Percentiles rank a stretch among this genome's conserved stretches.
Evolutionary conservation across 768 basidiomycete genomes (phyloP).

Genomic region (Hypsizygus marmoreus): DNA sequence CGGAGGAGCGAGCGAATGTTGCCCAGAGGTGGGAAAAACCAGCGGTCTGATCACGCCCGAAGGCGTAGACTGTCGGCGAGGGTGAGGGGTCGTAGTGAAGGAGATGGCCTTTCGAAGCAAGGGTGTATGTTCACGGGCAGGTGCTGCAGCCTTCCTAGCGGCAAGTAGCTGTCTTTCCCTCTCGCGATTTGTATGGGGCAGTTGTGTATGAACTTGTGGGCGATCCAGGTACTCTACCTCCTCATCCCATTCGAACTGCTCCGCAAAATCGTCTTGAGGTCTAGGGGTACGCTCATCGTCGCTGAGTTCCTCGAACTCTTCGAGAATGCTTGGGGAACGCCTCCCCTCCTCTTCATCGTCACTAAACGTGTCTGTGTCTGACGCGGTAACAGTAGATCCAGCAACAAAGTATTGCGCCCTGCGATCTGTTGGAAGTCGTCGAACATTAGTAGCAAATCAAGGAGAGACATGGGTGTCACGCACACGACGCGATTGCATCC

Average conservation of each 20-base stretch:
- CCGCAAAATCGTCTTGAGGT: constrained; percentile 16
- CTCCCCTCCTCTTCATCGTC: constrained; percentile 40
- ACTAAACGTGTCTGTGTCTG: constrained; percentile 38
- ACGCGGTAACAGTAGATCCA: constrained; percentile 56
- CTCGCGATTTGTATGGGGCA: background rate
- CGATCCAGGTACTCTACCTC: constrained; percentile 12
- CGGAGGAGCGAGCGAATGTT: constrained; percentile 1
- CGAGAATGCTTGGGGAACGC: constrained; percentile 15
- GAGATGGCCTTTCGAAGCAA: constrained; percentile 36
- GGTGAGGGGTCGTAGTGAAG: constrained; percentile 19
- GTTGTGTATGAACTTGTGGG: background rate
- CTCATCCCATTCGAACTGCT: constrained; percentile 24
- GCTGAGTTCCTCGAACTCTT: constrained; percentile 24
- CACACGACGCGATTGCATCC: constrained; percentile 65
- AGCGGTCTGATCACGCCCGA: background rate
- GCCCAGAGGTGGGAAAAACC: background rate
- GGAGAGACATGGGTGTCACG: constrained; percentile 18
- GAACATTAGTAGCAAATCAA: constrained; percentile 7
- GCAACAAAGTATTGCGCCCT: constrained; percentile 68
- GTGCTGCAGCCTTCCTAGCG: background rate
- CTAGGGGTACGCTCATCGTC: constrained; percentile 14
- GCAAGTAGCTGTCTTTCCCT: background rate
- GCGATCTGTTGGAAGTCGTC: constrained; percentile 47
- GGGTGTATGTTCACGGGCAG: constrained; percentile 31
- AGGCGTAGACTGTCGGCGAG: constrained; percentile 12